Evolutionary conservation across 352 stramenopile genomes (phyloP).

Genomic region (Globisporangium cederbergense): DNA sequence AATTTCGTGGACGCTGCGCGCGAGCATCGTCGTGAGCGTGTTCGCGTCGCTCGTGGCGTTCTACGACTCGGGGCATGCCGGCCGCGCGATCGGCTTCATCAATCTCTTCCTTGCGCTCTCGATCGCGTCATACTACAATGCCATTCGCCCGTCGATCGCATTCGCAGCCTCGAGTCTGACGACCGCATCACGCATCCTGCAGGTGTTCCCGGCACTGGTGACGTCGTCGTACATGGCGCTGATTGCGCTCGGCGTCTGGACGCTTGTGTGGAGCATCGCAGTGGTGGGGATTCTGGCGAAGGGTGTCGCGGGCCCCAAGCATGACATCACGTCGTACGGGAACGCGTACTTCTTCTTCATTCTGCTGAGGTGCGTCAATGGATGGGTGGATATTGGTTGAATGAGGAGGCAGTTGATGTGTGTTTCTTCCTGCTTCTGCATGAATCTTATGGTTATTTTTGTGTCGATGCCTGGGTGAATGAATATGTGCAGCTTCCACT

Average conservation of each 20-base stretch:
- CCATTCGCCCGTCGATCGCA: conserved; percentile 58
- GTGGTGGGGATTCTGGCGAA: conserved; percentile 73
- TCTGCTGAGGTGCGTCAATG: conserved; percentile 58
- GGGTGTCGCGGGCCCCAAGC: conserved; percentile 30
- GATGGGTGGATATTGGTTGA: background rate
- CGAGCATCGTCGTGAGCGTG: conserved; percentile 54
- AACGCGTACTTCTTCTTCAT: conserved; percentile 85
- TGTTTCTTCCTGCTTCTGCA: background rate
- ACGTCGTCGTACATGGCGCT: conserved; percentile 64
- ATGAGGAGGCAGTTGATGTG: background rate
- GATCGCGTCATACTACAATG: conserved; percentile 65
- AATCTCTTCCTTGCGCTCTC: conserved; percentile 74
- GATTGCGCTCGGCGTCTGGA: conserved; percentile 60
- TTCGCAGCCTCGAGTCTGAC: conserved; percentile 81
- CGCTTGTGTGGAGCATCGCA: conserved; percentile 70
- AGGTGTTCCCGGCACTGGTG: conserved; percentile 71
- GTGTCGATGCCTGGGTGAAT: background rate
- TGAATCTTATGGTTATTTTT: background rate
- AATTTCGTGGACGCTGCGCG: conserved; percentile 68
- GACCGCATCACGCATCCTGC: conserved; percentile 64
- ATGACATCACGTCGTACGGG: conserved; percentile 61
- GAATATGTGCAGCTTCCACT: conserved; percentile 53
- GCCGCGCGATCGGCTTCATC: conserved; percentile 78
- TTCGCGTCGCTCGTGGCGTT: conserved; percentile 54
- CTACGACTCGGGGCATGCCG: conserved; percentile 62